Base-by-base conservation (phyloP, 176 grass and related monocot species). In the Carex parvula region DNA sequence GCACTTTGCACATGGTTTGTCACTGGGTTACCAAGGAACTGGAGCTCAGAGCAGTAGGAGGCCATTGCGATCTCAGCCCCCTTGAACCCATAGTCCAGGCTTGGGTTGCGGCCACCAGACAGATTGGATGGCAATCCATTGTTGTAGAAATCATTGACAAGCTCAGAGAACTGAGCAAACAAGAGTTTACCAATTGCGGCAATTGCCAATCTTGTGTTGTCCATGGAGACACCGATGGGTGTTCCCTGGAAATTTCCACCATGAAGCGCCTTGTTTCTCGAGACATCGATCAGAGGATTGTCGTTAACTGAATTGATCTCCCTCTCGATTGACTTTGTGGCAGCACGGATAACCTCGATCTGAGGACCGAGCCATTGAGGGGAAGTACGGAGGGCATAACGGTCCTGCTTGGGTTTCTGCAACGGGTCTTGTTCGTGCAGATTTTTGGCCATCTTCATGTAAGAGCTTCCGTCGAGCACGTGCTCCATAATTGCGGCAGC, bases 231-330 rank as follows among this genome's bases (percentile, higher is more conserved):
- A 20, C 94, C 94, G 32, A 97, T 91, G 2, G 94, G 94, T 0
- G 94, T 97, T 60, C 92, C 94, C 68, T 97, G 94, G 86, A 97
- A 97, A 83, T 97, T 97, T 11, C 94, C 94, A 3, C 94, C 94
- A 8, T 97, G 94, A 35, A 97, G 87, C 35, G 90, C 94, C 89
- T 94, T 94, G 53, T 85, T 87, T 1, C 94, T 87, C 15, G 88
- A 89, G 5, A 97, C 94, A 46, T 97, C 94, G 8, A 97, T 97
- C n/a, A 97, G 86, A 20, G 94, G 94, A 77, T 97, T 97, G 84
- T 97, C 94, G 46, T 93, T 97, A 53, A 97, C 94, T 37, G 94
- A 97, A 64, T 97, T 97, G 85, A 97, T 97, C 85, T 97, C 94
- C n/a, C 94, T 84, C 79, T 97, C 94, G 63, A 97, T 91, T 0